phyloP scores from a whole-genome alignment of 2,329 filamentous ascomycete species.

The Fusarium sp. region DNA sequence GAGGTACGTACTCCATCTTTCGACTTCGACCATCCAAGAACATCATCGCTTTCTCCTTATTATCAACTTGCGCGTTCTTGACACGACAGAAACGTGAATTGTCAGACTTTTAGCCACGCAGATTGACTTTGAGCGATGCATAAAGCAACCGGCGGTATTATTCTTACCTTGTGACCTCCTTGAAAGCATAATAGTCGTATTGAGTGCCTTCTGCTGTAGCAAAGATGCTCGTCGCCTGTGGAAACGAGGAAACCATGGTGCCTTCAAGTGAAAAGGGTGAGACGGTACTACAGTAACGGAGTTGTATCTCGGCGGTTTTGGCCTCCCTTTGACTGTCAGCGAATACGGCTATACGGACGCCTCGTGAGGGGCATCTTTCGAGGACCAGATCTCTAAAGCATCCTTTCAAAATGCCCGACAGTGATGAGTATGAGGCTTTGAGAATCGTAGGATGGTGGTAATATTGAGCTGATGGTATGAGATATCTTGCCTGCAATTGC shows the following conservation, averaged over 20 bases:
- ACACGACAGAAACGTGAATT: too few relatives aligned
- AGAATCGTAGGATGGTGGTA: too few relatives aligned
- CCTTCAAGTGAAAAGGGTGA: background rate
- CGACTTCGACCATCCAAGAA: background rate
- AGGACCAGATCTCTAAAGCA: background rate
- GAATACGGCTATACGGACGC: background rate
- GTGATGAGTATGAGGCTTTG: background rate
- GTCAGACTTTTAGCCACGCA: too few relatives aligned
- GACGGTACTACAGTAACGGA: background rate
- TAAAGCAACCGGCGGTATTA: background rate
- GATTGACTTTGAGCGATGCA: too few relatives aligned
- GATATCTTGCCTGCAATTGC: background rate
- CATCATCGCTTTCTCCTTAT: background rate
- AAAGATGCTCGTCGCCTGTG: background rate
- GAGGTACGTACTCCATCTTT: background rate
- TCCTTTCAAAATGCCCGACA: background rate
- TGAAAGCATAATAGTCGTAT: background rate
- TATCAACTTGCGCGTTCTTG: background rate
- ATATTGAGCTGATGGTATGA: background rate
- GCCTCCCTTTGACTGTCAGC: background rate
- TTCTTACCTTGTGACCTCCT: background rate
- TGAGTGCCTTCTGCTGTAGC: background rate
- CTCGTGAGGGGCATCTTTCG: slow-evolving; percentile 14
- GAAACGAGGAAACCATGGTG: background rate
- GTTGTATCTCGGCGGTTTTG: background rate